phyloP scores from a whole-genome alignment of 176 grass and related monocot species.

The Paspalum vaginatum region DNA sequence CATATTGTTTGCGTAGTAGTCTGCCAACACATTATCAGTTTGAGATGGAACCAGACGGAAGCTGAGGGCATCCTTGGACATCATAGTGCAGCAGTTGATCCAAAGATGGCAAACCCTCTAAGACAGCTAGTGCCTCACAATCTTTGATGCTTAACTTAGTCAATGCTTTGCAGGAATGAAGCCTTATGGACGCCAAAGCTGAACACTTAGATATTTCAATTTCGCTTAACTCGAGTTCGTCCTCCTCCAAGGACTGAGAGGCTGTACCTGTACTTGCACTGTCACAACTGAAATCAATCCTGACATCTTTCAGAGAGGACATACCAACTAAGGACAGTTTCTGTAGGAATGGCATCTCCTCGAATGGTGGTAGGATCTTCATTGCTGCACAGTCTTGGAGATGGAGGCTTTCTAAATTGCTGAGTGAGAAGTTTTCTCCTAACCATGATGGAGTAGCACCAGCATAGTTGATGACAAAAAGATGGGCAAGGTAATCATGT shows the following conservation, averaged over 20 bases:
- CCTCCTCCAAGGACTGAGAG: background rate
- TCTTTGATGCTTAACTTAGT: slow-evolving; percentile 26
- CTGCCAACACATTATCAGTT: background rate
- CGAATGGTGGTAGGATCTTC: slow-evolving; percentile 31
- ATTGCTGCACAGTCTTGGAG: slow-evolving; percentile 20
- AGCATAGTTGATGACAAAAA: slow-evolving; percentile 12
- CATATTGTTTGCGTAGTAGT: background rate
- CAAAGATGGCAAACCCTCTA: slow-evolving; percentile 34
- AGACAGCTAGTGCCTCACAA: background rate
- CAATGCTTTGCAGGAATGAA: slow-evolving; percentile 31
- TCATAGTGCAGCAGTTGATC: background rate
- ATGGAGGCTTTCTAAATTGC: slow-evolving; percentile 7
- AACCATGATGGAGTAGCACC: slow-evolving; percentile 34
- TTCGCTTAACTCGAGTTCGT: slow-evolving; percentile 21
- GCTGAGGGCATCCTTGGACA: slow-evolving; percentile 14
- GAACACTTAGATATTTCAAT: slow-evolving; percentile 29
- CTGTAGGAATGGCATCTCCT: slow-evolving; percentile 21
- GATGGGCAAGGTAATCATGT: slow-evolving; percentile 7
- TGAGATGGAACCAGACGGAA: background rate
- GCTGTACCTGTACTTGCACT: background rate
- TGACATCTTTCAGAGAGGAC: slow-evolving; percentile 21
- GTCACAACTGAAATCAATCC: slow-evolving; percentile 1
- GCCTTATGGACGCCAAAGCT: slow-evolving; percentile 10
- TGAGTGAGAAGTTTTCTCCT: background rate
- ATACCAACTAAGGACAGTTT: slow-evolving; percentile 36